These are phyloP conservation scores for Fusarium sp. DNA, from an alignment of 2,329 filamentous ascomycete genomes.

Conservation along the genomic window DNA sequence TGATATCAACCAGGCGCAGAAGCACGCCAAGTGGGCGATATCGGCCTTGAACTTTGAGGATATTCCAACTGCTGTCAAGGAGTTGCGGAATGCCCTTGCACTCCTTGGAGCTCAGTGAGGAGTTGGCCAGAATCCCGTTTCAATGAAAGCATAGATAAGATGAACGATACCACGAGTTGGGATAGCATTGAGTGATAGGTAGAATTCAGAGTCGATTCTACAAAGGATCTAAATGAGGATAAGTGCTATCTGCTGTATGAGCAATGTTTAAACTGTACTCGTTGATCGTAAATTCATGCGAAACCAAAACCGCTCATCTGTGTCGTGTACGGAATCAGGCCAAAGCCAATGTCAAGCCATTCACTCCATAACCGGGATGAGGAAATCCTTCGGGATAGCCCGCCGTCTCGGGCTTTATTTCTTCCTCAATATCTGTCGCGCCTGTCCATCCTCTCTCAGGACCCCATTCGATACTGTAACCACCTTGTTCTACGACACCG, in stretches of 20 bases:
- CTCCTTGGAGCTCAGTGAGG: constrained; percentile 67
- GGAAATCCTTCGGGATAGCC: constrained; percentile 22
- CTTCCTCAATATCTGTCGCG: constrained; percentile 51
- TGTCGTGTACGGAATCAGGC: constrained; percentile 16
- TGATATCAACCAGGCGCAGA: constrained; percentile 85
- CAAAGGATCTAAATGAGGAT: constrained; percentile 22
- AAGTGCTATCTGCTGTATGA: constrained; percentile 20
- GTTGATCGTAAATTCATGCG: constrained; percentile 31
- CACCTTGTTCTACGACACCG: constrained; percentile 57
- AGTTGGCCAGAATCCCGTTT: background rate
- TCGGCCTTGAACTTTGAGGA: constrained; percentile 98
- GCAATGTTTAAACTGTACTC: constrained; percentile 17
- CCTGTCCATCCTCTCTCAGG: constrained; percentile 72
- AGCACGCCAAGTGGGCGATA: constrained; percentile 96
- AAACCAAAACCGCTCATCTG: constrained; percentile 2
- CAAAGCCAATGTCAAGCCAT: constrained; percentile 13
- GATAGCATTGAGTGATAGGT: constrained; percentile 8
- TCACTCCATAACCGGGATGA: constrained; percentile 22
- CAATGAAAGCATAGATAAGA: constrained; percentile 18
- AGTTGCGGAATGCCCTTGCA: constrained; percentile 78
- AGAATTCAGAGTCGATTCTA: constrained; percentile 9
- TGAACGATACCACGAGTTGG: constrained; percentile 30
- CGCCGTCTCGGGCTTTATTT: background rate
- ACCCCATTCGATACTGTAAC: constrained; percentile 71
- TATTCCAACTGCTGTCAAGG: constrained; percentile 85